Percentiles rank a stretch among this genome's conserved stretches.
phyloP scores from a whole-genome alignment of 2,329 filamentous ascomycete species.

The Beauveria asiatica region DNA sequence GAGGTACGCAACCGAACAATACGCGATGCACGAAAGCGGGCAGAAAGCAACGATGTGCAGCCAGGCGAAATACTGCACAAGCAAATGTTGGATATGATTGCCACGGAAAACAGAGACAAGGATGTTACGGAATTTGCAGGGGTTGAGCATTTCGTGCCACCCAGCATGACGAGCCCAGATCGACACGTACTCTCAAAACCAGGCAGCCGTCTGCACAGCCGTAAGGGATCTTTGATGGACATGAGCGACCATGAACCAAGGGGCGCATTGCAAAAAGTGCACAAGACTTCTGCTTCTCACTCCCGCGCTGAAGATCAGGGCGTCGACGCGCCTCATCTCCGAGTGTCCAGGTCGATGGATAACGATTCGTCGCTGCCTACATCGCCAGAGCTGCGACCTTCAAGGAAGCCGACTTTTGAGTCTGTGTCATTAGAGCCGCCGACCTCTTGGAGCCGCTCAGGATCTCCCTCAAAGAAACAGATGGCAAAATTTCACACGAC shows the following conservation, averaged over 20 bases:
- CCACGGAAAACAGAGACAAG: conserved; percentile 40
- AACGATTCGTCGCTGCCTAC: conserved; percentile 38
- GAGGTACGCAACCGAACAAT: conserved; percentile 20
- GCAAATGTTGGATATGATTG: conserved; percentile 54
- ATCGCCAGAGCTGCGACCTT: conserved; percentile 43
- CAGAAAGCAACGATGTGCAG: background rate
- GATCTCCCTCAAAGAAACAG: conserved; percentile 46
- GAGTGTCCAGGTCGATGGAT: conserved; percentile 33
- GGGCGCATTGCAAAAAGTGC: conserved; percentile 15
- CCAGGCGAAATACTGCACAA: conserved; percentile 48
- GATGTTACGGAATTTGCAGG: conserved; percentile 29
- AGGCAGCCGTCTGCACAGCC: conserved; percentile 24
- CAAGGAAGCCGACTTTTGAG: conserved; percentile 41
- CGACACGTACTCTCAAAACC: conserved; percentile 19
- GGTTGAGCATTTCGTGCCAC: conserved; percentile 25
- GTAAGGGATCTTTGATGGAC: conserved; percentile 30
- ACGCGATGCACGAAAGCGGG: background rate
- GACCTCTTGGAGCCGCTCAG: conserved; percentile 51
- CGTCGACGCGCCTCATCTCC: conserved; percentile 38
- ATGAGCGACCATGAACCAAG: conserved; percentile 32
- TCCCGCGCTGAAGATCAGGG: conserved; percentile 31
- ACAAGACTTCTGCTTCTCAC: conserved; percentile 16
- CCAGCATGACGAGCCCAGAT: conserved; percentile 26
- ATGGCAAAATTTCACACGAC: background rate
- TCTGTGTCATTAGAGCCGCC: conserved; percentile 57